Percentiles rank a stretch among this genome's conserved stretches.
Evolutionary conservation across 139 green algal genomes (phyloP).

Genomic region (Edaphochlamys debaryana): DNA sequence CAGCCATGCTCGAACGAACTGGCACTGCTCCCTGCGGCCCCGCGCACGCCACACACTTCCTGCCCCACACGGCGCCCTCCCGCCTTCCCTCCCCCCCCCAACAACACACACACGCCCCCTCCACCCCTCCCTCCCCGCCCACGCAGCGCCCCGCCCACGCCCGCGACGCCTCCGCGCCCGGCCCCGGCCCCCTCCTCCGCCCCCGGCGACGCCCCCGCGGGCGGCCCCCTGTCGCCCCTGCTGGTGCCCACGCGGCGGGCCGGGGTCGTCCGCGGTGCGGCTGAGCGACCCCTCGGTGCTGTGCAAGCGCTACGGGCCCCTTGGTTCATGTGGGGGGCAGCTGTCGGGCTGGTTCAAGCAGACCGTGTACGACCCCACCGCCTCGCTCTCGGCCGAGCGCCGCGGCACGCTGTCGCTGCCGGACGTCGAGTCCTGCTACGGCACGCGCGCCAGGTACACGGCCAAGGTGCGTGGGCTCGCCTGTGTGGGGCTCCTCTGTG

Average conservation of each 20-base stretch:
- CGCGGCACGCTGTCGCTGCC: slow-evolving; percentile 87
- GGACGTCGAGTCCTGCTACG: slow-evolving; percentile 82
- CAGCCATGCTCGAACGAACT: no score
- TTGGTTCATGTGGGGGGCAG: slow-evolving; percentile 89
- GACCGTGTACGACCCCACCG: slow-evolving; percentile 90
- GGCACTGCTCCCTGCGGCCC: no score
- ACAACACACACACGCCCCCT: no score
- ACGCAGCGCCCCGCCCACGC: background rate
- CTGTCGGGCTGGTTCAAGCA: slow-evolving; percentile 91
- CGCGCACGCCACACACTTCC: no score
- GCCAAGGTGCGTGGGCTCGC: slow-evolving; percentile 45
- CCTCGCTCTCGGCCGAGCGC: slow-evolving; percentile 83
- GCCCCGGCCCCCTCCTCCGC: no score
- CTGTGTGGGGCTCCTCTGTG: background rate
- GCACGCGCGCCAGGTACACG: slow-evolving; percentile 50
- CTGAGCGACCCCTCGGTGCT: slow-evolving; percentile 41
- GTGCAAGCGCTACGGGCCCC: slow-evolving; percentile 84
- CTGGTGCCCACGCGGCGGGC: background rate
- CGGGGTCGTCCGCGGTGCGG: background rate
- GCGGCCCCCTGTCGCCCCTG: background rate
- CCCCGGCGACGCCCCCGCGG: background rate
- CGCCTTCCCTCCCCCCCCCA: no score
- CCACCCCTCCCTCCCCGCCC: no score
- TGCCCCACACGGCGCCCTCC: no score
- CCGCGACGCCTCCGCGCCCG: no score